Base-by-base conservation (phyloP, 1,139 yeast species). In the Scheffersomyces quercinus region DNA sequence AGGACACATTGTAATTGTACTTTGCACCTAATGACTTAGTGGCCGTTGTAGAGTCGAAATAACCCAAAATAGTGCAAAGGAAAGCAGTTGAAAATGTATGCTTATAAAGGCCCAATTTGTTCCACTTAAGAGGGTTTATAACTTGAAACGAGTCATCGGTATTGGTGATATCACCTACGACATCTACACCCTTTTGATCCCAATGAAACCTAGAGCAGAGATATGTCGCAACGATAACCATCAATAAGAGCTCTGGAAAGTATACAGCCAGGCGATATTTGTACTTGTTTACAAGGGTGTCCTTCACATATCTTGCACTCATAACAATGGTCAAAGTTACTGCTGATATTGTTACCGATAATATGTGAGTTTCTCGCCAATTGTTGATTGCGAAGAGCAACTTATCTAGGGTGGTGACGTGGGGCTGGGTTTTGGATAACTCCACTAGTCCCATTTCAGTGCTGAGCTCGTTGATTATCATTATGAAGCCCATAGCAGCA, bases 401-500 rank as follows among this genome's bases (percentile, higher is more conserved):
- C 42, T 65, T 65, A 29, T 59, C 64, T 5, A 58, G 11, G 4
- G 63, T 56, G n/a, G 67, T 52, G 12, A 46, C 32, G 47, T 62
- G 64, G 4, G 67, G 67, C 15, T 57, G 52, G 8, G 49, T 44
- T 10, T 32, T 28, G 3, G 62, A 47, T 42, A 57, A 48, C 34
- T 55, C 45, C 3, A 47, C 50, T 24, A 65, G 50, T 1, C 71
- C 71, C 59, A 64, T 42, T 47, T 67, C 69, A 5, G 62, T 55
- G 16, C 59, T 55, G 6, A 67, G 46, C 46, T 67, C 68, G 45
- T 59, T 65, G 12, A 62, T 51, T 29, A 67, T 65, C 70, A 67
- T 67, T 29, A 67, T 62, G 9, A 63, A 46, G 5, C 71, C 72
- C 67, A 67, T 64, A 13, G 71, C 71, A 2, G 67, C 70, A 13